A percentile compares a stretch with the other conserved stretches of the same genome.
These are phyloP conservation scores for Cladosporium sp. DNA, from an alignment of 2,329 filamentous ascomycete species.

Conservation along the genomic window DNA sequence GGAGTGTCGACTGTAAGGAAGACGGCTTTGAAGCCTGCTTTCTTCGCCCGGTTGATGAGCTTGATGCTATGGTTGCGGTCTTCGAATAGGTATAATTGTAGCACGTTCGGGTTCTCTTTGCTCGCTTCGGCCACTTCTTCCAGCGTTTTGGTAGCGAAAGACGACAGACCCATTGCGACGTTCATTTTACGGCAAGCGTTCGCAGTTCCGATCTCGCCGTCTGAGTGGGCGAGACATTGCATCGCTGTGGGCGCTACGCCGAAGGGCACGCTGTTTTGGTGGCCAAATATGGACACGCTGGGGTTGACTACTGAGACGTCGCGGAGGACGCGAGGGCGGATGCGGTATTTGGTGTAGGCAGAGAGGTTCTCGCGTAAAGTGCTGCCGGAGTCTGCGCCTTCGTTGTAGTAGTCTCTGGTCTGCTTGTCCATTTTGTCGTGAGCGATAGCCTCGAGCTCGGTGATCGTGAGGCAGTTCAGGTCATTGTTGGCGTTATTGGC, in stretches of 20 bases:
- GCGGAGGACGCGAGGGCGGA: conserved; percentile 36
- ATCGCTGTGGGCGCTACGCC: conserved; percentile 53
- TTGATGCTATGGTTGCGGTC: conserved; percentile 49
- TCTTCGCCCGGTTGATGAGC: conserved; percentile 32
- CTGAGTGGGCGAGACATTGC: conserved; percentile 50
- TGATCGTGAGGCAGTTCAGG: conserved; percentile 41
- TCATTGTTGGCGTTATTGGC: conserved; percentile 24
- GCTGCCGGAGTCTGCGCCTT: conserved; percentile 34
- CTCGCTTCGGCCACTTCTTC: conserved; percentile 49
- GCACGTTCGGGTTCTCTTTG: conserved; percentile 43
- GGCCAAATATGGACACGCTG: conserved; percentile 44
- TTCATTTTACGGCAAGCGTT: conserved; percentile 43
- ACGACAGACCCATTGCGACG: conserved; percentile 48
- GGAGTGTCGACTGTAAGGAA: conserved; percentile 56
- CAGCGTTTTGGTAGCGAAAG: conserved; percentile 45
- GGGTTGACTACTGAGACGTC: conserved; percentile 40
- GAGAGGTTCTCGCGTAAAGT: conserved; percentile 47
- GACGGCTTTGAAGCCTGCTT: conserved; percentile 51
- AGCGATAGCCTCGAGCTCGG: conserved; percentile 38
- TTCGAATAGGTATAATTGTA: conserved; percentile 55
- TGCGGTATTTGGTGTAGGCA: conserved; percentile 48
- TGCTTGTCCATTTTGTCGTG: conserved; percentile 36
- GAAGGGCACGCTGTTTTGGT: conserved; percentile 45
- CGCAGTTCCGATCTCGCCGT: conserved; percentile 50
- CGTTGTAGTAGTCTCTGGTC: conserved; percentile 38